Evolutionary conservation across 1,284 basidiomycete genomes (phyloP).

Genomic region (Fomitopsis pinicola): DNA sequence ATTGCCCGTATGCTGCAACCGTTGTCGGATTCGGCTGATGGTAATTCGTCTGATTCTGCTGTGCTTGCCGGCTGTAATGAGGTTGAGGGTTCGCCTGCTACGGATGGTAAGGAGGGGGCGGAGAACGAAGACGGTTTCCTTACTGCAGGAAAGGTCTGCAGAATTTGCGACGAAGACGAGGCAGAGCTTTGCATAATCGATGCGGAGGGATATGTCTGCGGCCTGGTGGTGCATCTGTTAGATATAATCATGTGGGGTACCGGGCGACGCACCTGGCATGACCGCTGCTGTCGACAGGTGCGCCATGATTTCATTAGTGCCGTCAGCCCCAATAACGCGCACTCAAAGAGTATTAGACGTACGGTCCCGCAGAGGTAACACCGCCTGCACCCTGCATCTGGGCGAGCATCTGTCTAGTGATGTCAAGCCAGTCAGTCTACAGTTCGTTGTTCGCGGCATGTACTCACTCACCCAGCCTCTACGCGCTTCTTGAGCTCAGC

Average conservation of each 20-base stretch:
- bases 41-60: neutral
- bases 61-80: neutral
- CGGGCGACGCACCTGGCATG: neutral
- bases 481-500: constrained; percentile 25
- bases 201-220: neutral
- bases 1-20: neutral
- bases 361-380: neutral
- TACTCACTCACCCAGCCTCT: constrained; percentile 36
- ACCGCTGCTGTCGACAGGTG: neutral
- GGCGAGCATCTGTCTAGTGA: constrained; percentile 1
- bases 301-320: neutral
- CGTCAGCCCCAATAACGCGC: neutral
- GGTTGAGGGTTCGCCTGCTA: neutral
- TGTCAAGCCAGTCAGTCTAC: neutral
- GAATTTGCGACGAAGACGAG: neutral
- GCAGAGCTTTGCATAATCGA: neutral
- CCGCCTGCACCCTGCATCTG: neutral
- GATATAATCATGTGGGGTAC: neutral
- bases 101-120: neutral
- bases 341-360: neutral
- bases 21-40: neutral
- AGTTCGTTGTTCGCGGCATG: too few relatives aligned
- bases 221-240: neutral
- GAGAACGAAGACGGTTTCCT: neutral
- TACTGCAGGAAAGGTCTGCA: neutral